phyloP scores from a whole-genome alignment of 169 alveolate species.

The Cryptosporidium ubiquitum region DNA sequence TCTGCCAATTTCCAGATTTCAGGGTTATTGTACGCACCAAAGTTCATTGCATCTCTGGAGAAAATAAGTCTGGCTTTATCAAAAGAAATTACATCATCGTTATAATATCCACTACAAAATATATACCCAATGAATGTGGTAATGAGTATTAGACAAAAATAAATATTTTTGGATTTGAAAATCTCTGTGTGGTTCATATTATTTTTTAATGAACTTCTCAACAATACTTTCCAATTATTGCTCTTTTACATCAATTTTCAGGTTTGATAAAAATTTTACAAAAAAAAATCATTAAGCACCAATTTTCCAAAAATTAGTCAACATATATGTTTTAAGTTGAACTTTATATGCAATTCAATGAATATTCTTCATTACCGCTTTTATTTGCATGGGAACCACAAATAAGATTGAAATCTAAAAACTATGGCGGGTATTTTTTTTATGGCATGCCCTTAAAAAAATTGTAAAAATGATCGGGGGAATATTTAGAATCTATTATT shows the following conservation, averaged over 20 bases:
- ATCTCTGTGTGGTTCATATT: not conserved
- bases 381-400: slow-evolving; percentile 56
- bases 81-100: slow-evolving; percentile 24
- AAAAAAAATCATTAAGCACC: not conserved
- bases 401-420: slow-evolving; percentile 43
- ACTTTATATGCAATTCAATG: not conserved
- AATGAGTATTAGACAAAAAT: not conserved
- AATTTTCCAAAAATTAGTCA: not conserved
- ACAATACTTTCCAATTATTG: not conserved
- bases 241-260: not conserved
- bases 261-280: not conserved
- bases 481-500: not conserved
- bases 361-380: slow-evolving; percentile 30
- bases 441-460: not conserved
- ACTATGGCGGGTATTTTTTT: slow-evolving; percentile 56
- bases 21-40: not conserved
- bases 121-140: not conserved
- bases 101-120: not conserved
- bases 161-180: not conserved
- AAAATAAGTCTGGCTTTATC: slow-evolving; percentile 35
- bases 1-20: slow-evolving; percentile 57
- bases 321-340: not conserved
- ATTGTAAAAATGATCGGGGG: not conserved
- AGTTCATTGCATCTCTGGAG: not conserved
- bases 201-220: not conserved